Conservation (phyloP, 139 green algal species). For the Chlorella sp. region DNA sequence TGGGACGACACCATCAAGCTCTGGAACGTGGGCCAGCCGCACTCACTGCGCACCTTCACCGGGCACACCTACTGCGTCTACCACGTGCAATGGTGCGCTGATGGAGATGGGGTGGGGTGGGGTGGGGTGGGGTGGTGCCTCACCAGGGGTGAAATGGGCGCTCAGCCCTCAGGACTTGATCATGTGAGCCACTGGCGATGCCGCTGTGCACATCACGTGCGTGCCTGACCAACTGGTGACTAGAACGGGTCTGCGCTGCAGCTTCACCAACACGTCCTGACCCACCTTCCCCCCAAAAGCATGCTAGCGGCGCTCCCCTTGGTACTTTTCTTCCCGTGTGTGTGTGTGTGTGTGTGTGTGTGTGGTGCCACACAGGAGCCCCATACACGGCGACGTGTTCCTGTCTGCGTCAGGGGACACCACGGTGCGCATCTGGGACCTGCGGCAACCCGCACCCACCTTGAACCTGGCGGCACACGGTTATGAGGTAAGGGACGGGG, state of each 20-base stretch:
- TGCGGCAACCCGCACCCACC: constrained; percentile 46
- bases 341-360: neutral
- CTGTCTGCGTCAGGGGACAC: constrained; percentile 77
- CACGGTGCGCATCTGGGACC: constrained; percentile 83
- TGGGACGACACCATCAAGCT: constrained; percentile 98
- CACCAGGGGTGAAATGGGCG: too few species aligned
- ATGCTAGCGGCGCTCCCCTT: too few species aligned
- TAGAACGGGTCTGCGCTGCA: too few species aligned
- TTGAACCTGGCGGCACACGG: neutral
- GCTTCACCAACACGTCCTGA: too few species aligned
- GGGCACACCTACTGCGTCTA: constrained; percentile 98
- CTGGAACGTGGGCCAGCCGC: constrained; percentile 63
- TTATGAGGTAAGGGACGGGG: neutral
- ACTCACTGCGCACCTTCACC: constrained; percentile 66
- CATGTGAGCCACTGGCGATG: too few species aligned
- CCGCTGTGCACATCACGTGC: too few species aligned
- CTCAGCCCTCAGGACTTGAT: too few species aligned
- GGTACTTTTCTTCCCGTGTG: neutral
- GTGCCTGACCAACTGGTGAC: too few species aligned
- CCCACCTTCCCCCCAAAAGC: too few species aligned
- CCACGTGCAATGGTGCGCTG: constrained; percentile 70
- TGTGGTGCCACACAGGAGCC: constrained; percentile 78
- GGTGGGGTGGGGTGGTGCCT: neutral
- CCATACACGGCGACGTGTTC: constrained; percentile 72
- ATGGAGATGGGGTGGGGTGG: neutral